Conservation (phyloP, 2,329 filamentous ascomycete genomes). For the Aspergillus oerlinghausenensis region DNA sequence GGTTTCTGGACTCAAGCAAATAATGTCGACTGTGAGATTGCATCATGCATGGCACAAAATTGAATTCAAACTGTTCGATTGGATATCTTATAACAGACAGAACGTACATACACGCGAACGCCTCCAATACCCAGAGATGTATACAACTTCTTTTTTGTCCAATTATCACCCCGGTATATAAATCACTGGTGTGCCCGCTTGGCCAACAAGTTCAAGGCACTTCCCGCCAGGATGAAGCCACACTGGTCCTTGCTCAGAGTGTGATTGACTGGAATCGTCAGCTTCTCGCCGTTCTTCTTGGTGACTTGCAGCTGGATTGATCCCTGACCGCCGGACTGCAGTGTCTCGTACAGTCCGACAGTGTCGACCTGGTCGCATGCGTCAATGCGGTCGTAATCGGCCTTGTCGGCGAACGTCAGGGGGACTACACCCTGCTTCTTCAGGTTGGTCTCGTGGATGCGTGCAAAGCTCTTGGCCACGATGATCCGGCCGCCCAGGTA, state of each 20-base stretch:
- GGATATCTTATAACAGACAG: background rate
- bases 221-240: slow-evolving; percentile 86
- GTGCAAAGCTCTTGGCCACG: slow-evolving; percentile 79
- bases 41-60: background rate
- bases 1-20: background rate
- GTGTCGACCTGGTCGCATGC: slow-evolving; percentile 82
- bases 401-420: slow-evolving; percentile 81
- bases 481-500: slow-evolving; percentile 84
- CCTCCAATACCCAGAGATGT: background rate
- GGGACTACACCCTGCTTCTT: slow-evolving; percentile 98
- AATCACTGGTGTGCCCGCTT: slow-evolving; percentile 43
- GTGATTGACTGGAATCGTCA: slow-evolving; percentile 74
- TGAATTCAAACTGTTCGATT: background rate
- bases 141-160: background rate
- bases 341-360: slow-evolving; percentile 75
- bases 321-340: slow-evolving; percentile 41
- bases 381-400: slow-evolving; percentile 77
- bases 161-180: background rate
- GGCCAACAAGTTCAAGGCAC: slow-evolving; percentile 84
- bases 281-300: slow-evolving; percentile 53
- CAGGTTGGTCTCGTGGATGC: slow-evolving; percentile 91
- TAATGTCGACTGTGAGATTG: background rate
- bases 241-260: slow-evolving; percentile 87
- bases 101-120: background rate
- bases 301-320: slow-evolving; percentile 17